A percentile compares a stretch with the other conserved stretches of the same genome.
These are phyloP conservation scores for Phytophthora litchii DNA, from an alignment of 352 stramenopile species.

Conservation along the genomic window DNA sequence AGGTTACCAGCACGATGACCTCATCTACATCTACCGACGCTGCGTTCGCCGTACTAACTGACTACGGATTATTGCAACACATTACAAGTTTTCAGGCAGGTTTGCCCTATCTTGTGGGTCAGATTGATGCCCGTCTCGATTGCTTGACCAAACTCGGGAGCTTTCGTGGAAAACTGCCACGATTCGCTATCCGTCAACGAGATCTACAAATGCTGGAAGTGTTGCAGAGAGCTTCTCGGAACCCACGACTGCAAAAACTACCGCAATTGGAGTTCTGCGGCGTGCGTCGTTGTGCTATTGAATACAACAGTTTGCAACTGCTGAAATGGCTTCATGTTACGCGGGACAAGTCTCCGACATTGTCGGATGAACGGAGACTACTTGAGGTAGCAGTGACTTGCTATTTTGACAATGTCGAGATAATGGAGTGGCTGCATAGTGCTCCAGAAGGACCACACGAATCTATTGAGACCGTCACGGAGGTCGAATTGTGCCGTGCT, in stretches of 20 bases:
- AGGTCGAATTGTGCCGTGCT: constrained; percentile 32
- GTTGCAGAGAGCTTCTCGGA: constrained; percentile 10
- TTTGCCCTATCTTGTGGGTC: constrained; percentile 28
- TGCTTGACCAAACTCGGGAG: constrained; percentile 16
- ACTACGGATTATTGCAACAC: constrained; percentile 22
- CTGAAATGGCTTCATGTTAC: constrained; percentile 37
- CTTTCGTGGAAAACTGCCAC: constrained; percentile 33
- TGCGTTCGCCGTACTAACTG: constrained; percentile 31
- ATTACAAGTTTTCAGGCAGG: constrained; percentile 34
- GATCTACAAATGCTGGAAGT: constrained; percentile 28
- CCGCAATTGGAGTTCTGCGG: constrained; percentile 33
- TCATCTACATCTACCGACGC: constrained; percentile 2
- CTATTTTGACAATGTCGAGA: constrained; percentile 40
- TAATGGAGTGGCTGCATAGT: constrained; percentile 30
- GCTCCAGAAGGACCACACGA: constrained; percentile 20
- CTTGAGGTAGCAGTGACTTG: constrained; percentile 27
- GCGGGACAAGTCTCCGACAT: constrained; percentile 22
- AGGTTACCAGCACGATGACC: constrained; percentile 2
- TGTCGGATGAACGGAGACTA: constrained; percentile 11
- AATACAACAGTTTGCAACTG: constrained; percentile 34
- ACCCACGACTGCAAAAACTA: constrained; percentile 10
- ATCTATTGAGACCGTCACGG: constrained; percentile 12
- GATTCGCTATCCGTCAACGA: constrained; percentile 33
- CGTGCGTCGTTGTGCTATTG: constrained; percentile 31
- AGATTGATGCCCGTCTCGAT: constrained; percentile 26